Evolutionary conservation across 176 grass and related monocot species (phyloP).

Genomic region (Pharus latifolius): DNA sequence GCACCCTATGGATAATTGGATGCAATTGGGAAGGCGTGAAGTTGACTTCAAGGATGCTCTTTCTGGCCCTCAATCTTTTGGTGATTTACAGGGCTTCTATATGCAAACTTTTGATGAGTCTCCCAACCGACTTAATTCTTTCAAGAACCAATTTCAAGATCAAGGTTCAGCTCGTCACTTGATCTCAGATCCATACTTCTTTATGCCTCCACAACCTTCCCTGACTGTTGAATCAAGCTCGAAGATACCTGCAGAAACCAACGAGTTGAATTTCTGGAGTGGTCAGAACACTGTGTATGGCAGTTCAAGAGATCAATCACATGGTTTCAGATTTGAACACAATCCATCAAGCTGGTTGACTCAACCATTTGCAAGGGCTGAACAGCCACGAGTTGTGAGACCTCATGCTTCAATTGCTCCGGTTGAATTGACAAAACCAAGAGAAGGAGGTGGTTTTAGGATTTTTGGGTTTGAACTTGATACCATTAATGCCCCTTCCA

Average conservation of each 20-base stretch:
- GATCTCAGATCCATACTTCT: conserved; percentile 30
- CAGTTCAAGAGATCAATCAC: conserved; percentile 29
- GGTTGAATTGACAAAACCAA: conserved; percentile 50
- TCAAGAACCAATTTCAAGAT: conserved; percentile 39
- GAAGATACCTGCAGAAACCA: conserved; percentile 11
- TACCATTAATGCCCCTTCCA: conserved; percentile 26
- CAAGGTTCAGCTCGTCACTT: conserved; percentile 30
- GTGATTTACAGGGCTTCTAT: conserved; percentile 34
- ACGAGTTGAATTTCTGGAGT: conserved; percentile 29
- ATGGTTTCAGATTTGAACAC: conserved; percentile 34
- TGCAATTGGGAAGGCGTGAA: conserved; percentile 46
- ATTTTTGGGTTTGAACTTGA: conserved; percentile 87
- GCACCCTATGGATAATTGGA: conserved; percentile 37
- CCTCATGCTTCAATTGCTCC: conserved; percentile 50
- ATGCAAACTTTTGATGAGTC: conserved; percentile 49
- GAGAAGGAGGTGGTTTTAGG: conserved; percentile 63
- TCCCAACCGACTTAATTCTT: conserved; percentile 13
- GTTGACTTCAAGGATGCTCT: conserved; percentile 34
- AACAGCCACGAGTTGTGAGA: conserved; percentile 40
- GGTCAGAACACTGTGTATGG: conserved; percentile 25
- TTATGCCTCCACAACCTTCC: conserved; percentile 25
- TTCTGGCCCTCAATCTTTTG: conserved; percentile 22
- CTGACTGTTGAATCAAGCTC: conserved; percentile 39
- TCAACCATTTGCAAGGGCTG: conserved; percentile 20
- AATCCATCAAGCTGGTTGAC: conserved; percentile 48